These are phyloP conservation scores for Ophiobolus disseminans DNA, from an alignment of 2,329 filamentous ascomycete species.

Conservation along the genomic window DNA sequence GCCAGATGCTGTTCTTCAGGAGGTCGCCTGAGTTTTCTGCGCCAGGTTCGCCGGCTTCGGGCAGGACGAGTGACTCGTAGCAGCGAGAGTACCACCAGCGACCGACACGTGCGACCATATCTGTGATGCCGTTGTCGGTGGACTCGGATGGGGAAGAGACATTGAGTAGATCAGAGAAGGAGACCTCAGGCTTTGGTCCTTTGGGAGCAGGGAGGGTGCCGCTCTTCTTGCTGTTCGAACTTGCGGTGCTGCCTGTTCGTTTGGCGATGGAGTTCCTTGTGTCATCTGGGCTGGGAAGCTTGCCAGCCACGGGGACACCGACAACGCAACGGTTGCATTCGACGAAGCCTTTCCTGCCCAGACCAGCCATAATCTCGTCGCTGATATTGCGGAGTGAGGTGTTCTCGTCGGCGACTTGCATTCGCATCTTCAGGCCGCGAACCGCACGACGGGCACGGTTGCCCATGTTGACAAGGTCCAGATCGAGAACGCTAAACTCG, in stretches of 20 bases:
- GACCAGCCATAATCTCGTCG: slow-evolving; percentile 66
- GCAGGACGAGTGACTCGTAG: slow-evolving; percentile 74
- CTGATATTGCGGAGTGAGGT: slow-evolving; percentile 64
- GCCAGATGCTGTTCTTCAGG: slow-evolving; percentile 75
- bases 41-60: slow-evolving; percentile 41
- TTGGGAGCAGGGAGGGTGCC: slow-evolving; percentile 18
- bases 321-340: slow-evolving; percentile 79
- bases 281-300: slow-evolving; percentile 47
- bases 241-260: slow-evolving; percentile 41
- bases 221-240: slow-evolving; percentile 26
- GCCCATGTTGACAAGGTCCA: slow-evolving; percentile 85
- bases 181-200: slow-evolving; percentile 40
- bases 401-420: slow-evolving; percentile 67
- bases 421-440: slow-evolving; percentile 73
- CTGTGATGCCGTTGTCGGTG: slow-evolving; percentile 83
- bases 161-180: slow-evolving; percentile 48
- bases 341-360: slow-evolving; percentile 73
- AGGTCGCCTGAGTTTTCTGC: slow-evolving; percentile 43
- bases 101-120: slow-evolving; percentile 89
- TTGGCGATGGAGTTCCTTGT: slow-evolving; percentile 25
- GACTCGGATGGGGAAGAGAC: slow-evolving; percentile 42
- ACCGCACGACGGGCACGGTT: slow-evolving; percentile 72
- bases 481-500: slow-evolving; percentile 79
- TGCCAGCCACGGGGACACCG: slow-evolving; percentile 72
- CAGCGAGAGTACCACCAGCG: slow-evolving; percentile 97